These are phyloP conservation scores for Mollisia scopiformis DNA, from an alignment of 2,329 filamentous ascomycete species.

Conservation along the genomic window DNA sequence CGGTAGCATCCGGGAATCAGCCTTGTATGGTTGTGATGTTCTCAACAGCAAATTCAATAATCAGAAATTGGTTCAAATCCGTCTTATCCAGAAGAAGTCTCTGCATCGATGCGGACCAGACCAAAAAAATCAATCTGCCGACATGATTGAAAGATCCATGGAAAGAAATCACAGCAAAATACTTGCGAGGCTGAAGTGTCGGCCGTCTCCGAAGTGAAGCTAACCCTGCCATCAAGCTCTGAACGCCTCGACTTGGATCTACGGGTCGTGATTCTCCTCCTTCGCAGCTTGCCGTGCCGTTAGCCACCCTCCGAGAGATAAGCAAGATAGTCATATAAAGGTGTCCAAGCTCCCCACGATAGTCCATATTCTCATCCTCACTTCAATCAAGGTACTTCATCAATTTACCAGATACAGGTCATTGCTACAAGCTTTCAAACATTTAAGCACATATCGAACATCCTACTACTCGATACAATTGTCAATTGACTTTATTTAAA, in stretches of 20 bases:
- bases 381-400: neutral
- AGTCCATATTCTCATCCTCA: no score
- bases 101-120: neutral
- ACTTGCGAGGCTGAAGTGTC: neutral
- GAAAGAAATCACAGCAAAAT: neutral
- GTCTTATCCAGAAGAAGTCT: neutral
- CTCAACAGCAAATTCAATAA: neutral
- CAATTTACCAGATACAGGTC: neutral
- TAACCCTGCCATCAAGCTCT: neutral
- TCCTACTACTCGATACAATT: neutral
- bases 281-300: slow-evolving; percentile 3
- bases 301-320: neutral
- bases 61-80: neutral
- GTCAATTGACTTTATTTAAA: neutral
- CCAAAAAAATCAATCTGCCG: neutral
- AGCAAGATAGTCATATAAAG: neutral
- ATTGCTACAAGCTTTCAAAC: neutral
- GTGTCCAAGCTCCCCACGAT: neutral
- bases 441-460: neutral
- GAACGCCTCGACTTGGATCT: neutral
- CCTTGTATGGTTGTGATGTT: neutral
- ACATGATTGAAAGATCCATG: neutral
- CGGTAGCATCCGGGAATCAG: neutral
- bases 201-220: neutral
- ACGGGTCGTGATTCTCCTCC: neutral